Conservation (phyloP, 192 early-diverging fungal species). For the Coemansia sp. region DNA sequence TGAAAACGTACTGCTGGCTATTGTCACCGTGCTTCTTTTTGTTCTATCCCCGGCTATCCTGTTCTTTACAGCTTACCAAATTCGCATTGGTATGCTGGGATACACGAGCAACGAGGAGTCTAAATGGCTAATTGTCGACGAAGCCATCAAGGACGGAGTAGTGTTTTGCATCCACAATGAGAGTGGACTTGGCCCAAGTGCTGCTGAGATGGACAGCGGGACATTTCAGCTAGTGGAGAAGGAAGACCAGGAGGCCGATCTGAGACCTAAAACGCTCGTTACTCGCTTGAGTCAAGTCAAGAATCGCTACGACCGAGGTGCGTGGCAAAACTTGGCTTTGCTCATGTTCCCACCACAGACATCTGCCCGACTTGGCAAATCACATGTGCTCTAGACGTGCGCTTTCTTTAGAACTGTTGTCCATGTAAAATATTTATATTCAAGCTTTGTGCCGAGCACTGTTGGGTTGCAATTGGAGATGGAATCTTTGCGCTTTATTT, state of each 20-base stretch:
- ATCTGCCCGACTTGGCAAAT: not conserved
- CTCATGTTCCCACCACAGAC: slow-evolving; percentile 17
- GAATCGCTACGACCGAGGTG: slow-evolving; percentile 44
- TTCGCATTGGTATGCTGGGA: slow-evolving; percentile 43
- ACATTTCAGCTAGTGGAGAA: slow-evolving; percentile 31
- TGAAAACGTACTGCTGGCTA: slow-evolving; percentile 21
- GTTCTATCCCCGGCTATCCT: slow-evolving; percentile 38
- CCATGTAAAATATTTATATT: too few species aligned
- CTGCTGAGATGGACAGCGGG: not conserved
- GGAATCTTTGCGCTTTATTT: not conserved
- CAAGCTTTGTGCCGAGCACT: too few species aligned
- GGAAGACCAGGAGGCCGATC: slow-evolving; percentile 38
- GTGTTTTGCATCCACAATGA: slow-evolving; percentile 25
- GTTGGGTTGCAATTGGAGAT: not conserved
- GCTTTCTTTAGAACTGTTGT: too few species aligned
- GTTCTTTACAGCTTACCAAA: slow-evolving; percentile 37
- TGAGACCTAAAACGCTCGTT: slow-evolving; percentile 21
- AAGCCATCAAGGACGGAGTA: slow-evolving; percentile 41
- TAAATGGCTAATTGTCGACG: slow-evolving; percentile 46
- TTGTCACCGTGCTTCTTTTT: slow-evolving; percentile 29
- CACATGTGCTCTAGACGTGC: not conserved
- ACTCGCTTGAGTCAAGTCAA: slow-evolving; percentile 29
- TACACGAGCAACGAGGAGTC: slow-evolving; percentile 50
- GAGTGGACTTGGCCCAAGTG: not conserved
- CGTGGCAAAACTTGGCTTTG: slow-evolving; percentile 35